These are phyloP conservation scores for Naganishia friedmannii DNA, from an alignment of 768 basidiomycete genomes.

Conservation along the genomic window DNA sequence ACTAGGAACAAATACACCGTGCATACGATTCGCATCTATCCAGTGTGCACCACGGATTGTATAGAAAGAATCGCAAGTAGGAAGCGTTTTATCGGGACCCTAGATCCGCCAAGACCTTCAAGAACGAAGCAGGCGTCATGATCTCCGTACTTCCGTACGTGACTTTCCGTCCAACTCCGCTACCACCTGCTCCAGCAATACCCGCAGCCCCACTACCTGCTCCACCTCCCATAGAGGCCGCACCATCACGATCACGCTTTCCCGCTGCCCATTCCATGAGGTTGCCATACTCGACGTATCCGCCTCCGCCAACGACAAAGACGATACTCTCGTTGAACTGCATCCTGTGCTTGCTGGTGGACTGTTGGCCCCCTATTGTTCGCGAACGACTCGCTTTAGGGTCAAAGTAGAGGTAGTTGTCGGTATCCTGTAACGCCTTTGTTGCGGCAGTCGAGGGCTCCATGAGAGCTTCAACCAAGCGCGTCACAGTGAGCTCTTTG, in stretches of 20 bases:
- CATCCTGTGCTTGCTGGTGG: slow-evolving; percentile 54
- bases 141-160: slow-evolving; percentile 97
- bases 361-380: slow-evolving; percentile 56
- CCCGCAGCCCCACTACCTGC: slow-evolving; percentile 21
- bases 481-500: slow-evolving; percentile 82
- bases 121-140: slow-evolving; percentile 79
- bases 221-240: slow-evolving; percentile 9
- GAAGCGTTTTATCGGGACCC: slow-evolving; percentile 26
- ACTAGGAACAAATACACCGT: background rate
- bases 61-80: too few relatives aligned
- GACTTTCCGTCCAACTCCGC: slow-evolving; percentile 66
- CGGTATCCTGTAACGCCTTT: slow-evolving; percentile 90
- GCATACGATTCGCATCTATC: background rate
- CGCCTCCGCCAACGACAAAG: slow-evolving; percentile 93
- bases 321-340: slow-evolving; percentile 82
- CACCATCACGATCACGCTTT: slow-evolving; percentile 29
- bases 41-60: background rate
- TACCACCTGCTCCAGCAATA: slow-evolving; percentile 37
- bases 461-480: slow-evolving; percentile 93
- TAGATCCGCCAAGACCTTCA: slow-evolving; percentile 63
- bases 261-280: slow-evolving; percentile 80
- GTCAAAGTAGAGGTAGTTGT: slow-evolving; percentile 92
- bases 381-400: slow-evolving; percentile 68
- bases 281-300: slow-evolving; percentile 96
- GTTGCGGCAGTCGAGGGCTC: slow-evolving; percentile 91